Conservation (phyloP, 768 basidiomycete species). For the Hericium rajendrae region DNA sequence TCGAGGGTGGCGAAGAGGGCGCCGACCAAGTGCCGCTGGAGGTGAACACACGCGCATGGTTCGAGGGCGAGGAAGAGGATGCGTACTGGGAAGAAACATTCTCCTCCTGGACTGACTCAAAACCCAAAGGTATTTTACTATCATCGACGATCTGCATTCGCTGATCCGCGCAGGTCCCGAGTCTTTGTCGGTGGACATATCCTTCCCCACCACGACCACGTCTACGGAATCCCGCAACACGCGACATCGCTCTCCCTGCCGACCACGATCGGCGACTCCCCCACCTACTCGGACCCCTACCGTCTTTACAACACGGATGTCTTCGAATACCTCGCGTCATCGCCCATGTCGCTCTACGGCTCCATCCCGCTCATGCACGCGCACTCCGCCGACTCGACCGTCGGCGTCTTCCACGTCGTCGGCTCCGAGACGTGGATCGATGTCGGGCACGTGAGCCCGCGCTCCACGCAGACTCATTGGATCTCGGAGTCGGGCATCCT, state of each 20-base stretch:
- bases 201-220: slow-evolving; percentile 83
- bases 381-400: slow-evolving; percentile 78
- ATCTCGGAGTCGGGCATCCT: slow-evolving; percentile 95
- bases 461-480: slow-evolving; percentile 88
- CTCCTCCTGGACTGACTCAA: slow-evolving; percentile 80
- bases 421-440: slow-evolving; percentile 96
- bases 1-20: slow-evolving; percentile 29
- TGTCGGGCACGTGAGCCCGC: slow-evolving; percentile 56
- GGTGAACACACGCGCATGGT: slow-evolving; percentile 58
- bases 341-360: slow-evolving; percentile 78
- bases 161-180: slow-evolving; percentile 67
- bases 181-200: slow-evolving; percentile 84
- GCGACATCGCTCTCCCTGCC: slow-evolving; percentile 86
- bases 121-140: slow-evolving; percentile 75
- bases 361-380: slow-evolving; percentile 91
- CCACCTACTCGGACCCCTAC: slow-evolving; percentile 83
- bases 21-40: slow-evolving; percentile 45
- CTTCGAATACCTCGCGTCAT: slow-evolving; percentile 86
- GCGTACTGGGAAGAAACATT: slow-evolving; percentile 88
- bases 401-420: slow-evolving; percentile 81
- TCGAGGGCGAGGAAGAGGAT: slow-evolving; percentile 79
- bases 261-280: slow-evolving; percentile 70
- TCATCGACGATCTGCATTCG: background rate
- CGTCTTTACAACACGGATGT: slow-evolving; percentile 93
- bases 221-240: slow-evolving; percentile 96